These are phyloP conservation scores for Neurospora sp. DNA, from an alignment of 495 filamentous ascomycete genomes.

Conservation along the genomic window DNA sequence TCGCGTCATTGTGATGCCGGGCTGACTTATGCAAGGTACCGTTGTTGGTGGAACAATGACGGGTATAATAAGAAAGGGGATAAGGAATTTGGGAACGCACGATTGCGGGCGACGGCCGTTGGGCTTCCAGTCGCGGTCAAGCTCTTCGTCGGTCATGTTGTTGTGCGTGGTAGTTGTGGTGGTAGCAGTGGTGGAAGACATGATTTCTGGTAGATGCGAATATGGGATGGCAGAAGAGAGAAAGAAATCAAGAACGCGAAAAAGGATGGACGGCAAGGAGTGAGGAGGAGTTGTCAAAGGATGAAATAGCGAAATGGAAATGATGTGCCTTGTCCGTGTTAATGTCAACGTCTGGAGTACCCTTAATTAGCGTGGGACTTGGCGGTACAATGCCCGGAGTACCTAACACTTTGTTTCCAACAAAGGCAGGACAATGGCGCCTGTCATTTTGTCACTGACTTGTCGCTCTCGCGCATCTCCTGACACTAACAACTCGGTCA, in stretches of 20 bases:
- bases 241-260: constrained; percentile 21
- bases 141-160: constrained; percentile 48
- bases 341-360: not conserved
- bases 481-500: not conserved
- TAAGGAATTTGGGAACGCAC: constrained; percentile 40
- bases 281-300: not conserved
- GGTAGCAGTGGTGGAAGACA: not conserved
- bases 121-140: constrained; percentile 67
- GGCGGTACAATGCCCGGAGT: not conserved
- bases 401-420: not conserved
- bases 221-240: constrained; percentile 19
- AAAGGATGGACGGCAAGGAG: not conserved
- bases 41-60: not conserved
- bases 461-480: not conserved
- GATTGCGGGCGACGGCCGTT: constrained; percentile 67
- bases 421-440: not conserved
- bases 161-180: constrained; percentile 14
- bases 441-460: not conserved
- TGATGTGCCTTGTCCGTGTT: not conserved
- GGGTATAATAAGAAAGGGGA: not conserved
- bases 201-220: not conserved
- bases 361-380: not conserved
- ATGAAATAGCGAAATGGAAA: not conserved
- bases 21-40: not conserved
- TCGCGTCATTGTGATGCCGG: not conserved